Base-by-base conservation (phyloP, 352 stramenopile genomes). In the Phytophthora crassamura region DNA sequence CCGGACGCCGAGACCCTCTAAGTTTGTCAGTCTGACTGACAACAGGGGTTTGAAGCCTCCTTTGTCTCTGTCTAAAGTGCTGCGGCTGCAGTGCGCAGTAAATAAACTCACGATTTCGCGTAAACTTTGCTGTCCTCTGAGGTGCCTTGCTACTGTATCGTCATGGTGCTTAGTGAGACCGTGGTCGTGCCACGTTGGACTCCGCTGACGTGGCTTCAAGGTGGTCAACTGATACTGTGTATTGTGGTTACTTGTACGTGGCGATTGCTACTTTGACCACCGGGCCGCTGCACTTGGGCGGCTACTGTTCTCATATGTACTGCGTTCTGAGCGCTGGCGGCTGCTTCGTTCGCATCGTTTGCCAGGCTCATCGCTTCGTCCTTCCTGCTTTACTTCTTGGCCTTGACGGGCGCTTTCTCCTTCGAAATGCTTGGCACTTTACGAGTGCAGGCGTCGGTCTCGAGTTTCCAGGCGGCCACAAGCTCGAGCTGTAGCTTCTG, bases 1-100 rank as follows among this genome's bases (percentile, higher is more conserved):
- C 69, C 69, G 34, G 69, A 84, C 61, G 68, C 68, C 38, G 72
- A 84, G 62, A 84, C 75, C n/a, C 66, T 78, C 16, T 78, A 75
- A 66, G 34, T 61, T 55, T 4, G 20, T 39, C 36, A 28, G 46
- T 32, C 33, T 15, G n/a, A 41, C 22, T 28, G 22, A 28, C 22
- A 28, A 28, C 22, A 28, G 40, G 40, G 39, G 38, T 47, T 66
- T 35, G 36, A 20, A 41, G 45, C n/a, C 40, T 67, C 38, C 41
- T 16, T 25, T 16, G 5, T 67, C 22, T 67, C 42, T 58, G 41
- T 66, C 15, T 62, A 56, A 72, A 61, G 7, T 41, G 54, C 28
- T 66, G 45, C 38, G 38, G 59, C 36, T 38, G 53, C 53, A 64
- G 33, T 40, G 36, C 59, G 47, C 60, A 69, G 15, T 71, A 67